Evolutionary conservation across 2,329 filamentous ascomycete species (phyloP).

Genomic region (Blastomyces silverae): DNA sequence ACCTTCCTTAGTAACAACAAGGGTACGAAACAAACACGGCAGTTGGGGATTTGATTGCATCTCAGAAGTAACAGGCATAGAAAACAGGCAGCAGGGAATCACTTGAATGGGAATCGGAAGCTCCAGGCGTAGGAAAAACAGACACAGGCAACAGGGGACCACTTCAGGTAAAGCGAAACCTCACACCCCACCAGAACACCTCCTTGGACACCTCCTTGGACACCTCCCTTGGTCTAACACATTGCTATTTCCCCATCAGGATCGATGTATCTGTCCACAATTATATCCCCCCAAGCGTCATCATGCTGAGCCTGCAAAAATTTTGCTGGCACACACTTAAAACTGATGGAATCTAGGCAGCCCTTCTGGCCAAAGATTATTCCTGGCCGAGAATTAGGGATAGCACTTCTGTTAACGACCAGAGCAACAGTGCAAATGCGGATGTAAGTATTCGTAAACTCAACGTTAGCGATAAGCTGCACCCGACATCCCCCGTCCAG

Average conservation of each 20-base stretch:
- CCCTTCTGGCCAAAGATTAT: constrained; percentile 11
- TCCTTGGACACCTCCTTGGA: too few relatives aligned
- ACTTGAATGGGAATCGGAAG: too few relatives aligned
- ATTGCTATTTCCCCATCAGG: not conserved
- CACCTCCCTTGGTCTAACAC: not conserved
- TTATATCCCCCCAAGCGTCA: constrained; percentile 6
- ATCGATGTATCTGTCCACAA: not conserved
- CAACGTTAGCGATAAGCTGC: not conserved
- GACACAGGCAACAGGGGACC: too few relatives aligned
- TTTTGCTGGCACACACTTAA: not conserved
- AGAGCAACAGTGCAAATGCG: constrained; percentile 3
- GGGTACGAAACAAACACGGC: too few relatives aligned
- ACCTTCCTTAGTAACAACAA: too few relatives aligned
- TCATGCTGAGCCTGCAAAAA: not conserved
- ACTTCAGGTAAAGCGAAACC: too few relatives aligned
- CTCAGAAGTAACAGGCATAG: too few relatives aligned
- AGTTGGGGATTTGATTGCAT: too few relatives aligned
- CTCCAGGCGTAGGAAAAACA: too few relatives aligned
- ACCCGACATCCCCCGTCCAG: constrained; percentile 5
- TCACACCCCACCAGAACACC: too few relatives aligned
- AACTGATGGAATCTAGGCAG: constrained; percentile 6
- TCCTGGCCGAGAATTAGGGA: not conserved
- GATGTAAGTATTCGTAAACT: constrained; percentile 4
- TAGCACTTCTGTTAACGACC: not conserved
- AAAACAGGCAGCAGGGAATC: too few relatives aligned